Evolutionary conservation across 257 asterid species (phyloP).

Genomic region (Penstemon newberryi): DNA sequence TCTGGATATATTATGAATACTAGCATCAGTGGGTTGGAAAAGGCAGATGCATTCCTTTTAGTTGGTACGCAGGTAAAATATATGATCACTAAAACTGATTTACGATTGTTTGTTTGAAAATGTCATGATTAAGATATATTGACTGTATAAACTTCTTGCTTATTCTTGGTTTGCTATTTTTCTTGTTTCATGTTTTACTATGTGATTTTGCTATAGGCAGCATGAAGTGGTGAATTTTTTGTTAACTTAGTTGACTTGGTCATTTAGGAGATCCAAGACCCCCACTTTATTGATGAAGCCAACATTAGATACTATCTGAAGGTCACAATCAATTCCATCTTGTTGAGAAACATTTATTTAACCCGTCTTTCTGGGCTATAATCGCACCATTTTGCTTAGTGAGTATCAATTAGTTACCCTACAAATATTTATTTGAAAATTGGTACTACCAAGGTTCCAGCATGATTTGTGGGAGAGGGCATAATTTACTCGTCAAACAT

Average conservation of each 20-base stretch:
- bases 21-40: conserved; percentile 91
- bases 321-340: too few species aligned
- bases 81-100: conserved; percentile 17
- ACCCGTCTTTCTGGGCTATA: too few species aligned
- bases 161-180: neutral
- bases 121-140: neutral
- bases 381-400: too few species aligned
- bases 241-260: neutral
- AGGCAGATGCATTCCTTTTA: conserved; percentile 89
- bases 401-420: too few species aligned
- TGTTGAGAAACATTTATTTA: too few species aligned
- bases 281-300: neutral
- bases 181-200: neutral
- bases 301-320: too few species aligned
- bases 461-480: too few species aligned
- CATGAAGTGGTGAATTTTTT: neutral
- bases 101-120: conserved; percentile 9
- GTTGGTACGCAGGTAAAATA: conserved; percentile 93
- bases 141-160: neutral
- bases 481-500: too few species aligned
- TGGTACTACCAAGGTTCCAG: too few species aligned
- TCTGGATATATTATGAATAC: conserved; percentile 95
- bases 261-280: neutral
- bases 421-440: too few species aligned
- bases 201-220: neutral